Evolutionary conservation across 805 yeast species (phyloP), one percentile per base, ranked within the genome.

Genomic region (Pichia deserticola): DNA sequence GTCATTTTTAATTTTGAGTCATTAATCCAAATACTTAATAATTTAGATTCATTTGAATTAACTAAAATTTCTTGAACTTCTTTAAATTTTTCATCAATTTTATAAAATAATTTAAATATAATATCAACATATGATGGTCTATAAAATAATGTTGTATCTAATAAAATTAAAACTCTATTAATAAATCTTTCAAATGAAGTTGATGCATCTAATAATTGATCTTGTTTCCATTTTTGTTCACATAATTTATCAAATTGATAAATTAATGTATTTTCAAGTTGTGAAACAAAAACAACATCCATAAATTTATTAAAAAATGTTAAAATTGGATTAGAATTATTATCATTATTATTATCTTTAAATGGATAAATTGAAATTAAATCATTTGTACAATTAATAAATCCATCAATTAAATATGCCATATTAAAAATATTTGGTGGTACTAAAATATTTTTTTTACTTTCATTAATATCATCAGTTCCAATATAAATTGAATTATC

Each of bases 391-490:
- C 87, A 88, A 11, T 81, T 67, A 44, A 88, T 72, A 37, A 88
- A 79, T 37, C 86, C 82, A 50, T 86, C 96, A 44, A 88, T 65
- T 13, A 89, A 76, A 5, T 86, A 75, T 55, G 90, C 76, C 84
- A 90, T 87, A 58, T 89, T 88, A 65, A 85, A 81, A 13, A 89
- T 75, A 59, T 81, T 81, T 3, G 88, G 81, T 0, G 82, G 79
- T 3, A 86, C 85, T 37, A 88, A 65, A 4, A 82, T 74, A 52
- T 84, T 82, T 47, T 83, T 82, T 56, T 77, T 75, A 27, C 79
- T 72, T 51, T 74, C 74, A 25, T 50, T 40, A 5, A 51, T 30
- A 3, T 77, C 69, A 54, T 82, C 88, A 53, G 74, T 79, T 40
- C 82, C 81, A 41, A 86, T 77, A 57, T 78, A 86, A 6, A 77